Evolutionary conservation across 192 early-diverging fungal species (phyloP).

Genomic region (Backusella westeae): DNA sequence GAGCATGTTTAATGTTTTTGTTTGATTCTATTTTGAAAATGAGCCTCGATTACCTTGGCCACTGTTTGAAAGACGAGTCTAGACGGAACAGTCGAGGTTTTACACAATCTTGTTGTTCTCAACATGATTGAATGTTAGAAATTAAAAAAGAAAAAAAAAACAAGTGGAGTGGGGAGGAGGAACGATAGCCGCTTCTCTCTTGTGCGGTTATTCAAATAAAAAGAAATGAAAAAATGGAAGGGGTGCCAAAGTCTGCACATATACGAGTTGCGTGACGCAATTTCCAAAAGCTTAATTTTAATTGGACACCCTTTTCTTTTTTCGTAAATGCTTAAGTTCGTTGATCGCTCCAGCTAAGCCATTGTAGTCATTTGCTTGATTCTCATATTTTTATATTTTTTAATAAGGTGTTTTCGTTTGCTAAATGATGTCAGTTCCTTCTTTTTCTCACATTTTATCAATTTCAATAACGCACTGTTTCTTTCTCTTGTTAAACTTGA

Average conservation of each 20-base stretch:
- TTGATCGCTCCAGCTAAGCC: neutral
- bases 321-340: neutral
- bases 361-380: neutral
- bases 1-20: neutral
- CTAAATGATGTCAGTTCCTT: too few relatives aligned
- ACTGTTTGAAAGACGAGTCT: neutral
- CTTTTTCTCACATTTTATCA: too few relatives aligned
- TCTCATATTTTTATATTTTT: too few relatives aligned
- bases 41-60: neutral
- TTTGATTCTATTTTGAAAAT: neutral
- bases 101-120: conserved; percentile 4
- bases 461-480: too few relatives aligned
- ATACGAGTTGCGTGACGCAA: neutral
- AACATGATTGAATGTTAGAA: neutral
- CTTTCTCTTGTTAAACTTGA: too few relatives aligned
- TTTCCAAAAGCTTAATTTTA: neutral
- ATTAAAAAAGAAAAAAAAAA: neutral
- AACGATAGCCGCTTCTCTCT: neutral
- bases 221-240: neutral
- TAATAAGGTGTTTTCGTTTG: too few relatives aligned
- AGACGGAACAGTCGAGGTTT: neutral
- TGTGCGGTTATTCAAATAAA: neutral
- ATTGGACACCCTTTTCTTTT: neutral
- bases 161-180: neutral
- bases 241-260: neutral